phyloP scores from a whole-genome alignment of 163 green algal genomes.

The Trebouxia gelatinosa region DNA sequence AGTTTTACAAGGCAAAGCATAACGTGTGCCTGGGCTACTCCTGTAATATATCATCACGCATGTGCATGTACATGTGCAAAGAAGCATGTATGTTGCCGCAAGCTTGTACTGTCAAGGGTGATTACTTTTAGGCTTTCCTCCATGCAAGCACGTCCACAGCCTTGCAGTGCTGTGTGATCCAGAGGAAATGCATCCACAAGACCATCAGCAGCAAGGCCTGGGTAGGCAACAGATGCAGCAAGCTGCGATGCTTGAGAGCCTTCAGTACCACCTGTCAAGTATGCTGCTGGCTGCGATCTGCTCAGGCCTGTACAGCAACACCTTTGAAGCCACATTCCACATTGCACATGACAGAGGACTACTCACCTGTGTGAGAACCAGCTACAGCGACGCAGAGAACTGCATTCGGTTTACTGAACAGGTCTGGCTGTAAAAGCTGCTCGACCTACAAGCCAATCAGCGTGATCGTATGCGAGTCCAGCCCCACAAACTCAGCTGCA shows the following conservation, averaged over 20 bases:
- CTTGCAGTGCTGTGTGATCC: conserved; percentile 10
- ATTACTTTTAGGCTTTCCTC: conserved; percentile 24
- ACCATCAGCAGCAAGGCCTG: neutral
- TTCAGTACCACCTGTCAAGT: neutral
- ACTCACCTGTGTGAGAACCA: conserved; percentile 16
- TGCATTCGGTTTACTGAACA: conserved; percentile 7
- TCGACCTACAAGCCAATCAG: neutral
- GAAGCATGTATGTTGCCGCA: neutral
- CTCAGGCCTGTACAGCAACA: neutral
- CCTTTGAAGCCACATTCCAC: too few relatives aligned
- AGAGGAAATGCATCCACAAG: neutral
- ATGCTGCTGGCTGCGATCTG: neutral
- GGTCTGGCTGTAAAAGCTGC: conserved; percentile 8
- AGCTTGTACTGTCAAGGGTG: neutral
- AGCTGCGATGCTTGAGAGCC: neutral
- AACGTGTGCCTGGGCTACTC: too few relatives aligned
- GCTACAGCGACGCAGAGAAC: conserved; percentile 4
- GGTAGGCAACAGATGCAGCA: neutral
- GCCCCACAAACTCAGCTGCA: too few relatives aligned
- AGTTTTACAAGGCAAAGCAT: too few relatives aligned
- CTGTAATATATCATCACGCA: too few relatives aligned
- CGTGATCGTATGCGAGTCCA: too few relatives aligned
- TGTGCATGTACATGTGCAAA: neutral
- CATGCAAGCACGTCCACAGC: conserved; percentile 15
- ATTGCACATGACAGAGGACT: too few relatives aligned